Evolutionary conservation across 371 early-diverging fungal species (phyloP), one percentile per base, ranked within the genome.

Genomic region (Capillidium rhysosporum): DNA sequence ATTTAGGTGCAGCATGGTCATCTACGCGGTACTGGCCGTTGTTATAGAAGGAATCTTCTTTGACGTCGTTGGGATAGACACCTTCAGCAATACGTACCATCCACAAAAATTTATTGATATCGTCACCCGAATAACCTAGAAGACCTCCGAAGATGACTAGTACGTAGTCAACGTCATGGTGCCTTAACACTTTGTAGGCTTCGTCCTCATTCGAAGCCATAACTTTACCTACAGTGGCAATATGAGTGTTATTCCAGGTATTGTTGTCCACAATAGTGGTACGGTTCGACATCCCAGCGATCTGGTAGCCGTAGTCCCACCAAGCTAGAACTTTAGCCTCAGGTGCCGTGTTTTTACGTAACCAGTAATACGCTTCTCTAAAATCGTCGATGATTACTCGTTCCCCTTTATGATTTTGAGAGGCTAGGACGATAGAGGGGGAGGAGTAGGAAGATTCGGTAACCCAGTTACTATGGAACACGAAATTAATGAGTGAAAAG

Each of bases 241-340:
- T 98, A 61, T 97, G 97, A 1, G 96, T 94, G 73, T 97, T 98
- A 77, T 98, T 98, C 97, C 98, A 98, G 0, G 99, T 98, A 67
- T 98, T 98, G 80, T 98, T 98, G 70, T 98, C 99, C 21, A 98
- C 98, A 25, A 98, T 69, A 0, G 91, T 91, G 0, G 93, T 84
- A 28, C 98, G 80, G 63, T 95, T 87, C 25, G 98, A 85, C 91
- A 98, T 92, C 34, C 99, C 99, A 0, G 99, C 92, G 60, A 98
- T 89, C 73, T 98, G 98, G 69, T 98, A 98, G 7, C 99, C 99
- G 63, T 98, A 98, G 71, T 98, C 99, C 99, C 99, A 98, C 99
- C 99, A 98, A 10, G 95, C 86, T 73, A 97, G 75, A 59, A 98
- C 80, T 70, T 91, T 92, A 60, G 92, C 89, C 59, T 92, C 84